Conservation (phyloP, 768 basidiomycete species). For the Russula dissimulans region DNA sequence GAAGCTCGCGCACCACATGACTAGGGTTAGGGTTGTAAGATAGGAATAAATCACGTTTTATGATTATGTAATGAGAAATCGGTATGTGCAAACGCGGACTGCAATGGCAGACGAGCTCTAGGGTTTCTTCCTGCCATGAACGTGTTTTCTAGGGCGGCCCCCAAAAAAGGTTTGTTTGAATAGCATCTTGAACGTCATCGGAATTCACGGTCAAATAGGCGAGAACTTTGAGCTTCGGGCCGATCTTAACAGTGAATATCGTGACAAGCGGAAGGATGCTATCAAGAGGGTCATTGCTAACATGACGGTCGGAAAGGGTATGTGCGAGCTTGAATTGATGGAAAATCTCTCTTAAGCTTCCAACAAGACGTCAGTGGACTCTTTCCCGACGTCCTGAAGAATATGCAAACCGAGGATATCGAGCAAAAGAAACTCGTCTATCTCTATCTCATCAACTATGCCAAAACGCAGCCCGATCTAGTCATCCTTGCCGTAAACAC, state of each 20-base stretch:
- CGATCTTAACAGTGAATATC: constrained; percentile 95
- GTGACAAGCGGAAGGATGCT: constrained; percentile 93
- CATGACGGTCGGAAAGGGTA: constrained; percentile 98
- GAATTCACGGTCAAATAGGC: constrained; percentile 35
- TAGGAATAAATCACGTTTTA: too few species aligned
- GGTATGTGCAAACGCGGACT: background rate
- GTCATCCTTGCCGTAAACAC: constrained; percentile 99
- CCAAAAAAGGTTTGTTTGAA: constrained; percentile 21
- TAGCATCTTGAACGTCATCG: too few species aligned
- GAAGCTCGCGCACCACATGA: constrained; percentile 36
- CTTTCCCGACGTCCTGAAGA: constrained; percentile 97
- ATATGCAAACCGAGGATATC: constrained; percentile 98
- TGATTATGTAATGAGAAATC: background rate
- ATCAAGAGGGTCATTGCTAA: constrained; percentile 97
- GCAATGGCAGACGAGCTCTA: background rate
- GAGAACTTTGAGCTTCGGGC: constrained; percentile 97
- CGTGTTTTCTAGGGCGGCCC: constrained; percentile 20
- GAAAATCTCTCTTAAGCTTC: background rate
- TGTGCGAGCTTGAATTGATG: constrained; percentile 15
- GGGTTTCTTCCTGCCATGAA: background rate
- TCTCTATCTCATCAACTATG: constrained; percentile 98
- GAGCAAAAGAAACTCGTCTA: constrained; percentile 99
- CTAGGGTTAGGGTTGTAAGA: constrained; percentile 14
- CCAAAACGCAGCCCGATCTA: constrained; percentile 96
- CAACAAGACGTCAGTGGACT: constrained; percentile 79